Evolutionary conservation across 306 rosid species (phyloP).

Genomic region (Pterocarpus santalinus): DNA sequence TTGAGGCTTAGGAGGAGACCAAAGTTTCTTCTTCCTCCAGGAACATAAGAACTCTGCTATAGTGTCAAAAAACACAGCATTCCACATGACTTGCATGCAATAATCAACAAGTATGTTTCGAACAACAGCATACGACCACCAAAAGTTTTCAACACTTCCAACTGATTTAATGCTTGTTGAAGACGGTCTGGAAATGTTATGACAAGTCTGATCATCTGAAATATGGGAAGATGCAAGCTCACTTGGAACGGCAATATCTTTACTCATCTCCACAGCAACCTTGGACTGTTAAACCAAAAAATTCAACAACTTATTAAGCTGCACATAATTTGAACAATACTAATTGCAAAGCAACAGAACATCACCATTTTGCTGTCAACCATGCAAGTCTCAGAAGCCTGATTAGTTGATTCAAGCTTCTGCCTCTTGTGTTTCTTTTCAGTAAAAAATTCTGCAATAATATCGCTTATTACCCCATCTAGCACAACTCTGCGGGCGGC

Average conservation of each 20-base stretch:
- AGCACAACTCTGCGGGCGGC: slow-evolving; percentile 87
- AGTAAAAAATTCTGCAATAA: slow-evolving; percentile 73
- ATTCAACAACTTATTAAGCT: slow-evolving; percentile 43
- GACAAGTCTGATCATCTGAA: slow-evolving; percentile 47
- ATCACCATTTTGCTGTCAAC: slow-evolving; percentile 62
- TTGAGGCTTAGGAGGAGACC: slow-evolving; percentile 63
- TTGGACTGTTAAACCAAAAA: slow-evolving; percentile 63
- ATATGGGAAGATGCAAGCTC: slow-evolving; percentile 44
- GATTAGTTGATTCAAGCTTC: slow-evolving; percentile 60
- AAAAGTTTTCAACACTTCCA: slow-evolving; percentile 82
- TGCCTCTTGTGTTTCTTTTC: slow-evolving; percentile 63
- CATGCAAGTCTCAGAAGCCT: slow-evolving; percentile 50
- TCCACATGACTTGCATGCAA: slow-evolving; percentile 90
- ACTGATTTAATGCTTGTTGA: slow-evolving; percentile 57
- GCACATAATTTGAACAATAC: slow-evolving; percentile 25
- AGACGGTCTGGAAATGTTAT: slow-evolving; percentile 48
- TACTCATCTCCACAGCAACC: slow-evolving; percentile 52
- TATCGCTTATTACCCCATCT: slow-evolving; percentile 84
- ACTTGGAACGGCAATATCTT: slow-evolving; percentile 49
- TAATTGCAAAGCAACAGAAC: slow-evolving; percentile 31
- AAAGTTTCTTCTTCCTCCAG: slow-evolving; percentile 79
- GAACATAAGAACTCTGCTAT: slow-evolving; percentile 63
- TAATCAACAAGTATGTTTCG: slow-evolving; percentile 70
- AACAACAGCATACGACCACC: slow-evolving; percentile 73
- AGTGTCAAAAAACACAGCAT: slow-evolving; percentile 83